Evolutionary conservation across 805 yeast genomes (phyloP), one percentile per base, ranked within the genome.

Genomic region (Candida koratica): DNA sequence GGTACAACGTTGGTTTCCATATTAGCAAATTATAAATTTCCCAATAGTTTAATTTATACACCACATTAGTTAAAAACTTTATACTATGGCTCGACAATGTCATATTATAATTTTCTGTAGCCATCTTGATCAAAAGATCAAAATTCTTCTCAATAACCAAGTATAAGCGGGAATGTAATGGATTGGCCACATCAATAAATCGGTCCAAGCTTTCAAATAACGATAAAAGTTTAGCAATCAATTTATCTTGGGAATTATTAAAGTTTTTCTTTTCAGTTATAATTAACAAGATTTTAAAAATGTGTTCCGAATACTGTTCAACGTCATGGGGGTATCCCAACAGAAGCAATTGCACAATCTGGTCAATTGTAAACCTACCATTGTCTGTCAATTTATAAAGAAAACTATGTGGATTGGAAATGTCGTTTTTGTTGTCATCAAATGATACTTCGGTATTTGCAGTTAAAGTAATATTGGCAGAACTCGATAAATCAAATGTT

Each of bases 21-120:
- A 53, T 49, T 12, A 67, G 51, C 25, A 67, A 48, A 33, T 64
- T 66, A 48, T 64, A 66, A 16, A 67, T 42, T 43, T 67, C 71
- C 73, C 73, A 67, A 48, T 67, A 67, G 42, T 67, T 67, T 28
- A 64, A 46, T 25, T 45, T 45, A 67, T 62, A 60, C 13, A 67
- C 41, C 1, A 64, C 49, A 10, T 52, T 49, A 14, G 71, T 64
- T 37, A 67, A 51, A 38, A 62, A 64, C 24, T 69, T 44, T 18
- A 66, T 61, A 3, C 67, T 49, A 26, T 41, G 44, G 1, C 70
- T 53, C 6, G 70, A 53, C 13, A 67, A 42, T 9, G 51, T 60
- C 26, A 65, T 50, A 25, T 50, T 47, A 28, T 47, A 43, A 42
- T 51, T 50, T 28, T 53, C 52, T 16, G 66, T 58, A 4, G 68